Conservation (phyloP, 2,329 filamentous ascomycete species). For the Verticillium dahliae region DNA sequence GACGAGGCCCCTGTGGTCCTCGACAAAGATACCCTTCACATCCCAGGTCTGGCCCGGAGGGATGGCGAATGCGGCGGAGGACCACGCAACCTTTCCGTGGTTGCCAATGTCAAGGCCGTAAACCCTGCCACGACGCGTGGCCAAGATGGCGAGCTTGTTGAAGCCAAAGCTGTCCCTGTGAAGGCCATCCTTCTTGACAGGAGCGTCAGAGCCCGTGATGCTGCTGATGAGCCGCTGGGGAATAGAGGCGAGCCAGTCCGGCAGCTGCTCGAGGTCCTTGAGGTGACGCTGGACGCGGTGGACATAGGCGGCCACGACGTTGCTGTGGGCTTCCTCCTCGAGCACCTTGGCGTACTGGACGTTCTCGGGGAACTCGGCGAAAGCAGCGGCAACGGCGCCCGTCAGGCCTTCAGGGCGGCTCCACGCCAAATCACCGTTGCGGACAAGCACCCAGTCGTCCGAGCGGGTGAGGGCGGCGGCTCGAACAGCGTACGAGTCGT, state of each 20-base stretch:
- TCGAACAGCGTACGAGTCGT: conserved; percentile 67
- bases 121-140: conserved; percentile 71
- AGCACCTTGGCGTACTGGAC: conserved; percentile 74
- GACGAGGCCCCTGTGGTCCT: conserved; percentile 49
- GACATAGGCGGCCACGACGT: conserved; percentile 72
- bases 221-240: conserved; percentile 63
- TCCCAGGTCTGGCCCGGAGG: conserved; percentile 52
- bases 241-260: conserved; percentile 63
- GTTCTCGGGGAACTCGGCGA: conserved; percentile 68
- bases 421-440: conserved; percentile 79
- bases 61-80: conserved; percentile 54
- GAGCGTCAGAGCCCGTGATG: conserved; percentile 50
- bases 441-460: conserved; percentile 75
- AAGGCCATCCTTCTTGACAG: conserved; percentile 37
- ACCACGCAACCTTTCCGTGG: conserved; percentile 72
- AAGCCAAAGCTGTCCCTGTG: conserved; percentile 76
- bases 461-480: conserved; percentile 62
- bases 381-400: conserved; percentile 72
- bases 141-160: conserved; percentile 76
- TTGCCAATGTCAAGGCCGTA: conserved; percentile 74
- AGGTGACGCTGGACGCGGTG: conserved; percentile 81
- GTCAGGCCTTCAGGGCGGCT: conserved; percentile 74
- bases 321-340: conserved; percentile 80
- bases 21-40: conserved; percentile 59
- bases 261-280: conserved; percentile 69